These are phyloP conservation scores for Fusarium sp. DNA, from an alignment of 2,329 filamentous ascomycete genomes.

Conservation along the genomic window DNA sequence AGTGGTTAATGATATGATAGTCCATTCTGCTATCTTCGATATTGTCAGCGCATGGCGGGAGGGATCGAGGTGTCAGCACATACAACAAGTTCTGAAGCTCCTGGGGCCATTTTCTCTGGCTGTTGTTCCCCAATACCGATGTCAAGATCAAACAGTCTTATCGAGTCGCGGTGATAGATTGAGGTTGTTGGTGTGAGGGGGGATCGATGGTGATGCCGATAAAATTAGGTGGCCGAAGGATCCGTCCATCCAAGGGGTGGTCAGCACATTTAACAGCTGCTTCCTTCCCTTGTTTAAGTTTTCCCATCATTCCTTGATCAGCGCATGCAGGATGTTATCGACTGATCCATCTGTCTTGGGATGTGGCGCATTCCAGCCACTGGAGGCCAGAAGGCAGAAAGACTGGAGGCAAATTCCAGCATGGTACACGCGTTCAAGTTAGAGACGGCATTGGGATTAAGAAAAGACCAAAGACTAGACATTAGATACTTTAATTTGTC, in stretches of 20 bases:
- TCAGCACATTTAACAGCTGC: neutral
- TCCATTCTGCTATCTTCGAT: conserved; percentile 26
- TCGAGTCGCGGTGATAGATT: neutral
- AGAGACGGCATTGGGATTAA: neutral
- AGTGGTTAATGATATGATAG: conserved; percentile 26
- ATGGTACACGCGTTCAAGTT: neutral
- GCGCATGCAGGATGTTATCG: neutral
- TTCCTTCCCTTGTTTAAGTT: neutral
- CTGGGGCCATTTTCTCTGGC: conserved; percentile 5
- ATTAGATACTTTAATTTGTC: neutral
- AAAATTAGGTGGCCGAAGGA: neutral
- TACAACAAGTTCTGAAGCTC: conserved; percentile 18
- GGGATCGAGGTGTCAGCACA: neutral
- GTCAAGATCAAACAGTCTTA: neutral
- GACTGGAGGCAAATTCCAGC: neutral
- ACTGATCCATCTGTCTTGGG: conserved; percentile 16
- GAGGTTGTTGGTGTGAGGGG: neutral
- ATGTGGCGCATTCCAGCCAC: conserved; percentile 20
- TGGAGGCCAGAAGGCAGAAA: neutral
- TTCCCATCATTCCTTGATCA: neutral
- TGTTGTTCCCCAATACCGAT: neutral
- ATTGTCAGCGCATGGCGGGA: neutral
- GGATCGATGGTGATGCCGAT: neutral
- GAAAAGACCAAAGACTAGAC: neutral
- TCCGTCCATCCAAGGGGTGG: neutral